Conservation (phyloP, 371 early-diverging fungal genomes). For the Lichtheimia ramosa region DNA sequence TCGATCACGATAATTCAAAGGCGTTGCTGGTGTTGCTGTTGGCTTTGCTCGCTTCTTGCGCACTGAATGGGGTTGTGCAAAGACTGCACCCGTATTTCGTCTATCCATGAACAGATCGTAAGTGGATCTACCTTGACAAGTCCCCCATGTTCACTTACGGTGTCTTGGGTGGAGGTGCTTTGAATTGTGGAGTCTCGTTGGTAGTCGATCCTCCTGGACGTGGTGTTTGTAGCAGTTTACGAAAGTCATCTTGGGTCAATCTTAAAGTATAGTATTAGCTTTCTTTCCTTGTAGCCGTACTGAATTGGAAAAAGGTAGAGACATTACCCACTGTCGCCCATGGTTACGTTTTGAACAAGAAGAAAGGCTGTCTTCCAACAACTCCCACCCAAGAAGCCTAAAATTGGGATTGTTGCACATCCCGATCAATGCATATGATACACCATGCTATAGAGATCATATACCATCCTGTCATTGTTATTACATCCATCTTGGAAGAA, state of each 20-base stretch:
- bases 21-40: slow-evolving; percentile 3
- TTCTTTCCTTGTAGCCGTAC: no score
- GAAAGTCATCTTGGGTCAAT: slow-evolving; percentile 79
- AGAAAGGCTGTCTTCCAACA: no score
- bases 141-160: slow-evolving; percentile 24
- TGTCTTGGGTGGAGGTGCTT: slow-evolving; percentile 48
- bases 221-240: slow-evolving; percentile 77
- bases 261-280: slow-evolving; percentile 19
- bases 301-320: neutral
- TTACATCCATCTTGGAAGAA: no score
- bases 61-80: slow-evolving; percentile 48
- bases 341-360: neutral
- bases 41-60: slow-evolving; percentile 27
- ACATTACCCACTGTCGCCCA: slow-evolving; percentile 4
- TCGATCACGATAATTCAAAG: slow-evolving; percentile 77
- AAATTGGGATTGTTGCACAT: no score
- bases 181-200: slow-evolving; percentile 23
- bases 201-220: slow-evolving; percentile 39
- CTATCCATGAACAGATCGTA: slow-evolving; percentile 22
- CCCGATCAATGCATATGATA: no score
- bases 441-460: no score
- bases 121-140: slow-evolving; percentile 18
- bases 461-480: no score
- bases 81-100: slow-evolving; percentile 33
- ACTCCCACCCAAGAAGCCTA: no score